phyloP scores from a whole-genome alignment of 2,329 filamentous ascomycete genomes.

The Arthrobotrys sphaeroides region DNA sequence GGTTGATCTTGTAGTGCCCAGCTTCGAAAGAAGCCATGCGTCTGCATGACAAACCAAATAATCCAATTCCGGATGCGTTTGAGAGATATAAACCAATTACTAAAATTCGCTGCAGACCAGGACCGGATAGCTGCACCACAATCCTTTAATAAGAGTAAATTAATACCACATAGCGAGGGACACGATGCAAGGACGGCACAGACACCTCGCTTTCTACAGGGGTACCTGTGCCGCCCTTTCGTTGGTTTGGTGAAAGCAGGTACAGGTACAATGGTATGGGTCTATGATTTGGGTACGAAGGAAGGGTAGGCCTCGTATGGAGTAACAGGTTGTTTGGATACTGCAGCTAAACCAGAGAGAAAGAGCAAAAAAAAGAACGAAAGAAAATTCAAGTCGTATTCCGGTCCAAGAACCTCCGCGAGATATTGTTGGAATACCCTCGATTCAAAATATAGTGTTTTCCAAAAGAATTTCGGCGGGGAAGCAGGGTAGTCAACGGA shows the following conservation, averaged over 20 bases:
- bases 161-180: conserved; percentile 1
- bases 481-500: neutral
- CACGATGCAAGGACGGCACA: conserved; percentile 44
- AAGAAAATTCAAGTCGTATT: neutral
- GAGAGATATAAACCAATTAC: conserved; percentile 18
- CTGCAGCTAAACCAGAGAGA: neutral
- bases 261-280: neutral
- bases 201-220: conserved; percentile 9
- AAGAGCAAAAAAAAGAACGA: neutral
- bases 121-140: neutral
- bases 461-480: neutral
- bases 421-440: neutral
- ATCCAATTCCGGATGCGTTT: neutral
- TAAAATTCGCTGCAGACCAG: neutral
- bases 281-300: neutral
- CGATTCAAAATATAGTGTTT: neutral
- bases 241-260: neutral
- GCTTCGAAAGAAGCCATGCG: neutral
- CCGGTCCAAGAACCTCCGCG: neutral
- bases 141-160: conserved; percentile 4
- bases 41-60: neutral
- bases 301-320: neutral
- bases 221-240: conserved; percentile 15
- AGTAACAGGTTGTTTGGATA: neutral
- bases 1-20: neutral